Conservation (phyloP, 768 basidiomycete species). For the Termitomyces eurrhizus region DNA sequence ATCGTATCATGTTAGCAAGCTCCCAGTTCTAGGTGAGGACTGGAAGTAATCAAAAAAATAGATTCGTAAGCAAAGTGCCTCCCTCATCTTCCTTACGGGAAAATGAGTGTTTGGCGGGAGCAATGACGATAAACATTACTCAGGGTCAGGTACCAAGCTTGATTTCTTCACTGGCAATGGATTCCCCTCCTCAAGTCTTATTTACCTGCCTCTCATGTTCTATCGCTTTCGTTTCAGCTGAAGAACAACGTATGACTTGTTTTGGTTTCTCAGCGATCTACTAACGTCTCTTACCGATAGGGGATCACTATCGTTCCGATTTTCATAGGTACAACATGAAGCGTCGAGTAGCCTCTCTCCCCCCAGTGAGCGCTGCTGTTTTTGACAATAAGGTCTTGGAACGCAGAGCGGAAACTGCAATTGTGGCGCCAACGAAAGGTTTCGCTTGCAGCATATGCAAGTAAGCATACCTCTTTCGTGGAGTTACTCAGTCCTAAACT, state of each 20-base stretch:
- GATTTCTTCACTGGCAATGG: constrained; percentile 21
- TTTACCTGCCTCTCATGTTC: constrained; percentile 92
- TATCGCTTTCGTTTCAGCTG: constrained; percentile 79
- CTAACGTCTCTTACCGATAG: constrained; percentile 31
- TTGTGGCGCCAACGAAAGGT: constrained; percentile 55
- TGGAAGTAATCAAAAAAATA: no score
- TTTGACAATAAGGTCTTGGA: constrained; percentile 92
- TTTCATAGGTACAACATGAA: constrained; percentile 99
- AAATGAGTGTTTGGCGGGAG: constrained; percentile 2
- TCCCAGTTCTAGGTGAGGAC: no score
- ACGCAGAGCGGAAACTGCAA: constrained; percentile 69
- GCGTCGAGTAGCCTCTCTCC: constrained; percentile 85
- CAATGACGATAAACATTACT: constrained; percentile 5
- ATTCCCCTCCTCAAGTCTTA: constrained; percentile 30
- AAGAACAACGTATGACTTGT: constrained; percentile 70
- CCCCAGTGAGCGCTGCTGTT: constrained; percentile 69
- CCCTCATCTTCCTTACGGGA: no score
- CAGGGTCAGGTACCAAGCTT: neutral
- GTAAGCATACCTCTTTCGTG: constrained; percentile 43
- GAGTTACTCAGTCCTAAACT: constrained; percentile 1
- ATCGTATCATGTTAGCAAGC: no score
- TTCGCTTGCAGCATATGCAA: constrained; percentile 77
- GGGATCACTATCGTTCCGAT: constrained; percentile 88
- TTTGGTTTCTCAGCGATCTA: neutral
- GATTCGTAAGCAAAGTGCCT: no score